Evolutionary conservation across 2,329 filamentous ascomycete genomes (phyloP).

Genomic region (Talaromyces sp.): DNA sequence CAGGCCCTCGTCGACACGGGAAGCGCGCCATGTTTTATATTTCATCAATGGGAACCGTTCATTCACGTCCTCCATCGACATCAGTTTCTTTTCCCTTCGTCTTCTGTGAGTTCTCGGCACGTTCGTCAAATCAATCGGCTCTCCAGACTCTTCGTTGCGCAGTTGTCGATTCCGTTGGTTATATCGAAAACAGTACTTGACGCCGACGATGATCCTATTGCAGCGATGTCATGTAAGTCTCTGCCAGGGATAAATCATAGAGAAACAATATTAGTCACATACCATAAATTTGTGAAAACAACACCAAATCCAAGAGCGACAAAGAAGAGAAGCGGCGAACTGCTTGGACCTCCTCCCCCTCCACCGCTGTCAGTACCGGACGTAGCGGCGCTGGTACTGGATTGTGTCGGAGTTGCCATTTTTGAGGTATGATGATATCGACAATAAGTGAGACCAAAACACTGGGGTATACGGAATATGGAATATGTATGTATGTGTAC

Average conservation of each 20-base stretch:
- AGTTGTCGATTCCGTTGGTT: constrained; percentile 86
- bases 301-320: constrained; percentile 95
- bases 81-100: constrained; percentile 93
- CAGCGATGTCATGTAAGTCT: constrained; percentile 9
- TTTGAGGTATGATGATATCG: background rate
- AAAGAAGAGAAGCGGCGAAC: constrained; percentile 80
- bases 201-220: constrained; percentile 93
- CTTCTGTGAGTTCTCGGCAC: constrained; percentile 83
- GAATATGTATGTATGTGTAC: background rate
- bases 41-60: constrained; percentile 93
- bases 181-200: constrained; percentile 99
- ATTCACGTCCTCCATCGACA: constrained; percentile 99
- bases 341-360: constrained; percentile 50
- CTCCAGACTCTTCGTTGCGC: constrained; percentile 72
- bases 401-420: constrained; percentile 25
- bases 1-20: constrained; percentile 75
- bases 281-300: constrained; percentile 98
- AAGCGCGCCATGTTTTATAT: constrained; percentile 91
- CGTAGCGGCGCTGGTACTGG: constrained; percentile 21
- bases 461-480: background rate
- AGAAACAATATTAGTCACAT: constrained; percentile 36
- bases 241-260: background rate
- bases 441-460: background rate
- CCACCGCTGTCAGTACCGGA: constrained; percentile 16
- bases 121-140: constrained; percentile 79